Evolutionary conservation across 1,284 basidiomycete genomes (phyloP).

Genomic region (Ustilago sp.): DNA sequence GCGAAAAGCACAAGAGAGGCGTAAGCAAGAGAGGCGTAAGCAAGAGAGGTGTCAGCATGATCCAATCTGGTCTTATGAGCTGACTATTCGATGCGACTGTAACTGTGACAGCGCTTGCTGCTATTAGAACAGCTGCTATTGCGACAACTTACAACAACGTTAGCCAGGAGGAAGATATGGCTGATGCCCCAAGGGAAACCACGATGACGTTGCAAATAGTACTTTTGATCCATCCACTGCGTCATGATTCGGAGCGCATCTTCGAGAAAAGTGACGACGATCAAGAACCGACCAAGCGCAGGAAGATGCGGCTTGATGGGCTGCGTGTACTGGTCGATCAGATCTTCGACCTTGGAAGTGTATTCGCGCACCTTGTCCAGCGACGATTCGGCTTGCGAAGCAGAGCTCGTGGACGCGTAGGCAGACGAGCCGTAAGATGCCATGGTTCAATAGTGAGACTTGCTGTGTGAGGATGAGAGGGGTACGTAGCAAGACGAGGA

Average conservation of each 20-base stretch:
- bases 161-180: conserved; percentile 89
- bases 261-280: conserved; percentile 98
- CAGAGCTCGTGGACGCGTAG: conserved; percentile 44
- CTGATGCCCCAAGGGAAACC: conserved; percentile 94
- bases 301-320: conserved; percentile 95
- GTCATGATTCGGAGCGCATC: conserved; percentile 93
- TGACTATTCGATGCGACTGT: no score
- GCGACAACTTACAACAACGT: conserved; percentile 83
- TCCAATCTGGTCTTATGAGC: no score
- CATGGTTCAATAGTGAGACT: conserved; percentile 21
- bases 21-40: neutral
- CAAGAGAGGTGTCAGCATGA: no score
- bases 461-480: conserved; percentile 12
- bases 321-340: conserved; percentile 90
- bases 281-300: conserved; percentile 93
- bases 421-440: conserved; percentile 59
- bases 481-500: conserved; percentile 17
- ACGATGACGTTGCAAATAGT: conserved; percentile 78
- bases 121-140: neutral
- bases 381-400: conserved; percentile 70
- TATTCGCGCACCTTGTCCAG: conserved; percentile 83
- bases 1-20: neutral
- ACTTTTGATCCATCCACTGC: conserved; percentile 92
- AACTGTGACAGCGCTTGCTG: neutral
- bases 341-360: conserved; percentile 84